Percentiles rank a stretch among this genome's conserved stretches.
phyloP scores from a whole-genome alignment of 2,329 filamentous ascomycete genomes.

The Diplocarpon rosae region DNA sequence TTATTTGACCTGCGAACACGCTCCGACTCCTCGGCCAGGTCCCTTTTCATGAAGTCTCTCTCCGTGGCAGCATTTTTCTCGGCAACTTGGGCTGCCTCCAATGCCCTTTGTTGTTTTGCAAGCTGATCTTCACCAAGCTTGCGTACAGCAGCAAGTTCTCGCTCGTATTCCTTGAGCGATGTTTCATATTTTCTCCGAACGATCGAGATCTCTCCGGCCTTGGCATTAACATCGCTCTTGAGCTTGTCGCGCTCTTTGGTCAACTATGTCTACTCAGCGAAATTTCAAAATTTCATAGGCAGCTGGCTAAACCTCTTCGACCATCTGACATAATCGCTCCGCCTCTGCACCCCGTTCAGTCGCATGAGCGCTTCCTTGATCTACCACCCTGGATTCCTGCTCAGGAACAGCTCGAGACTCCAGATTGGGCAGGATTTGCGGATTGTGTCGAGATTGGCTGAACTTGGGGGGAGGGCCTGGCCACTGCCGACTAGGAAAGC shows the following conservation, averaged over 20 bases:
- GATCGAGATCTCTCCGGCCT: constrained; percentile 63
- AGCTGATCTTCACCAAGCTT: constrained; percentile 53
- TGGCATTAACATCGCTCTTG: constrained; percentile 46
- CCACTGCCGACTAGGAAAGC: constrained; percentile 10
- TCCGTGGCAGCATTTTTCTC: constrained; percentile 57
- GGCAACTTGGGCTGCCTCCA: constrained; percentile 54
- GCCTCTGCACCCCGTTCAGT: constrained; percentile 5
- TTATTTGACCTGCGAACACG: constrained; percentile 30
- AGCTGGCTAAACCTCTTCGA: constrained; percentile 20
- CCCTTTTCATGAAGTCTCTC: constrained; percentile 61
- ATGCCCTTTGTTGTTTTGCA: constrained; percentile 49
- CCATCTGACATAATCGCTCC: constrained; percentile 17
- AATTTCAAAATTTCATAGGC: background rate
- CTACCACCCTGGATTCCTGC: constrained; percentile 11
- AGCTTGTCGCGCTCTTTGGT: constrained; percentile 44
- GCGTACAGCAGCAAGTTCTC: constrained; percentile 48
- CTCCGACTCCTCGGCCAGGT: constrained; percentile 50
- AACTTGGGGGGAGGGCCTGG: constrained; percentile 5
- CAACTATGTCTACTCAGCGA: constrained; percentile 16
- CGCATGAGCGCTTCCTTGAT: constrained; percentile 13
- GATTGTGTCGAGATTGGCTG: constrained; percentile 2
- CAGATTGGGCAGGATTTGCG: constrained; percentile 2
- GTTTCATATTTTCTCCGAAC: constrained; percentile 61
- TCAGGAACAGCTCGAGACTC: background rate
- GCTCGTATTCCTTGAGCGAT: constrained; percentile 48